phyloP scores from a whole-genome alignment of 352 stramenopile genomes.

The Phytophthora europaea region DNA sequence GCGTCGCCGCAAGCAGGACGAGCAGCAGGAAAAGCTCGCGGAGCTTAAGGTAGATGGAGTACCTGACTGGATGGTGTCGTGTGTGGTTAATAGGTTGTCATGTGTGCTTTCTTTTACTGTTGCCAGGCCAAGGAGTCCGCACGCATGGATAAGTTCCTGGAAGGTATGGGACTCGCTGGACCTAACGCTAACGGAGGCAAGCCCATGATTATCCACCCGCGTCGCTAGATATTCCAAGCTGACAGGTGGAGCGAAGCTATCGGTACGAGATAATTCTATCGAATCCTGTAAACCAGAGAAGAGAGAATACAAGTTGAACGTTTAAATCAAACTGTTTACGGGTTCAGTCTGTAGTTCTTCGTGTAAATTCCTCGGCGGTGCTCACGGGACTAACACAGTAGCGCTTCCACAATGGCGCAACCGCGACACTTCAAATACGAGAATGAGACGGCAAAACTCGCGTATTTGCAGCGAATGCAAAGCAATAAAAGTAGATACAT shows the following conservation, averaged over 20 bases:
- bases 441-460: too few species aligned
- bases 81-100: not conserved
- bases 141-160: slow-evolving; percentile 83
- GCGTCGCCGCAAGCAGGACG: slow-evolving; percentile 50
- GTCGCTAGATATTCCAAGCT: slow-evolving; percentile 25
- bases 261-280: not conserved
- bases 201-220: slow-evolving; percentile 70
- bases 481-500: too few species aligned
- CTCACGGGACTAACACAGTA: too few species aligned
- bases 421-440: too few species aligned
- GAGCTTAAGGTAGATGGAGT: slow-evolving; percentile 44
- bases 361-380: too few species aligned
- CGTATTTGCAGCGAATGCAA: too few species aligned
- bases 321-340: too few species aligned
- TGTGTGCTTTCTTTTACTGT: not conserved
- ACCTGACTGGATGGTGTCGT: not conserved
- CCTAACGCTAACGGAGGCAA: slow-evolving; percentile 34
- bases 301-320: too few species aligned
- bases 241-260: not conserved
- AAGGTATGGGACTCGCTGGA: slow-evolving; percentile 71
- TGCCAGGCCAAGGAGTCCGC: slow-evolving; percentile 70
- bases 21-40: slow-evolving; percentile 51
- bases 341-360: too few species aligned
- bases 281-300: not conserved
- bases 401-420: too few species aligned